phyloP scores from a whole-genome alignment of 257 asterid species.

The Lycium ferocissimum region DNA sequence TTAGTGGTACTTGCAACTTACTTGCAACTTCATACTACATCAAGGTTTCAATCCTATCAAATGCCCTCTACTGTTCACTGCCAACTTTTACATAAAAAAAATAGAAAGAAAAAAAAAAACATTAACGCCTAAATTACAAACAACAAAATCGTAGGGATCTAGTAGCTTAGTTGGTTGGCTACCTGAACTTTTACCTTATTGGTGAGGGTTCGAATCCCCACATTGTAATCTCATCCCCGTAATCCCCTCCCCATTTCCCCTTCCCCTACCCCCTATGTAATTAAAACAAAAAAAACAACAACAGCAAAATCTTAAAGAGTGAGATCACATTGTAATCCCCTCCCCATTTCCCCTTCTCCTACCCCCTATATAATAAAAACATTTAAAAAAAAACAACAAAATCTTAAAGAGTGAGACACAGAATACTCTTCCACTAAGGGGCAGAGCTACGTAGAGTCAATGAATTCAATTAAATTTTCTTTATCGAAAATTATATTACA shows the following conservation, averaged over 20 bases:
- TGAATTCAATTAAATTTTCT: background rate
- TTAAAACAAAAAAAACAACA: too few species aligned
- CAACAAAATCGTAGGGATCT: conserved; percentile 19
- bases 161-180: too few species aligned
- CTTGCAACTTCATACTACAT: background rate
- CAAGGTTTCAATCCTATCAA: conserved; percentile 4
- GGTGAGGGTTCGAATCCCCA: too few species aligned
- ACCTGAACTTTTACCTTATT: too few species aligned
- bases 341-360: too few species aligned
- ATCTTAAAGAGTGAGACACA: conserved; percentile 11
- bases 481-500: background rate
- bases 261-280: too few species aligned
- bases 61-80: background rate
- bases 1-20: background rate
- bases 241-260: too few species aligned
- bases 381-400: background rate
- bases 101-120: background rate
- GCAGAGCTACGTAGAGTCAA: background rate
- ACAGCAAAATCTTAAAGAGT: too few species aligned
- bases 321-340: too few species aligned
- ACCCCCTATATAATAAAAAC: too few species aligned
- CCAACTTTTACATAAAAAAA: conserved; percentile 1
- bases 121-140: background rate
- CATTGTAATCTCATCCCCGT: too few species aligned
- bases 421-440: conserved; percentile 31